A percentile compares a stretch with the other conserved stretches of the same genome.
These are phyloP conservation scores for Leishmania mexicana DNA, from an alignment of 208 protist species.

Conservation along the genomic window DNA sequence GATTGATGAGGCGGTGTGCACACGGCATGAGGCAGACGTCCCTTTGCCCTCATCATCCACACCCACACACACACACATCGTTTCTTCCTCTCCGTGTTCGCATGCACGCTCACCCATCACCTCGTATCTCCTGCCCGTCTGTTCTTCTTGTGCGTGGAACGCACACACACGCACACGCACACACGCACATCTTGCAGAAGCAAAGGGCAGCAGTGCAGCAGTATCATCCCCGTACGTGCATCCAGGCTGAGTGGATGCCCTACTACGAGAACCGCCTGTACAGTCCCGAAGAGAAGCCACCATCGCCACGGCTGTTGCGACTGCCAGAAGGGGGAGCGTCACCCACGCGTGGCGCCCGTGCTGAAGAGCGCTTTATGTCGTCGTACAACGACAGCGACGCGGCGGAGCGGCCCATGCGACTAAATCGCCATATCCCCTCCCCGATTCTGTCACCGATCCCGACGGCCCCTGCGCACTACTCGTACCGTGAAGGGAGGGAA, in stretches of 20 bases:
- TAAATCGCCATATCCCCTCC: conserved; percentile 14
- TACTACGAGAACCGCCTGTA: conserved; percentile 11
- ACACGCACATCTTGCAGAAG: neutral
- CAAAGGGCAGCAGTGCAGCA: neutral
- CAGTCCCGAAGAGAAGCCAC: neutral
- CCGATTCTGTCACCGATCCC: conserved; percentile 26
- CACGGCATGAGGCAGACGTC: neutral
- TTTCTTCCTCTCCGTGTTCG: neutral
- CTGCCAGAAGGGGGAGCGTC: neutral
- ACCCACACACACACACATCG: neutral
- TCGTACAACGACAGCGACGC: conserved; percentile 3
- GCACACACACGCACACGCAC: neutral
- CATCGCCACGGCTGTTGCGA: neutral
- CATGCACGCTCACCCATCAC: neutral
- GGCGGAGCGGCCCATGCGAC: conserved; percentile 10
- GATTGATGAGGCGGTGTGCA: neutral
- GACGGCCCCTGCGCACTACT: conserved; percentile 11
- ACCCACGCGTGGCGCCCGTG: neutral
- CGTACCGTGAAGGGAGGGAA: conserved; percentile 11
- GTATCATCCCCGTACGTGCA: neutral
- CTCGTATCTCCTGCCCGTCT: neutral
- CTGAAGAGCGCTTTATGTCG: neutral
- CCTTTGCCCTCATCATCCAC: neutral
- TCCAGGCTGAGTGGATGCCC: neutral
- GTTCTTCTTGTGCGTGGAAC: neutral